A percentile compares a stretch with the other conserved stretches of the same genome.
Evolutionary conservation across 768 basidiomycete species (phyloP).

Genomic region (Termitomyces sp.): DNA sequence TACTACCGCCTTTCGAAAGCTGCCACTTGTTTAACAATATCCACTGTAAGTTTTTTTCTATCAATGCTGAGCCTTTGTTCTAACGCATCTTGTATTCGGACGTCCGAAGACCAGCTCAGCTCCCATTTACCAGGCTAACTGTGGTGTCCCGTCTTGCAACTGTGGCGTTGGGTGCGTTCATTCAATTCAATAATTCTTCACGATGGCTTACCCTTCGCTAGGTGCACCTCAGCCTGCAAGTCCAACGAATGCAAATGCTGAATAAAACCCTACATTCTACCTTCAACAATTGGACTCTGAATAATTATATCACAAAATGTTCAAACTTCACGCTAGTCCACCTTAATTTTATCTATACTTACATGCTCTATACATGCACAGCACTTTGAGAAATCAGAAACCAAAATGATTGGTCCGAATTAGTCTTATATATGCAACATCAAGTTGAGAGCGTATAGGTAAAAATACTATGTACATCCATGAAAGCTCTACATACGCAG

Average conservation of each 20-base stretch:
- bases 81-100: neutral
- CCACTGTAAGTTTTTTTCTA: neutral
- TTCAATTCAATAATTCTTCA: neutral
- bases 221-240: slow-evolving; percentile 63
- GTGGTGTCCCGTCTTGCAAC: slow-evolving; percentile 47
- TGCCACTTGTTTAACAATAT: neutral
- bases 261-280: slow-evolving; percentile 11
- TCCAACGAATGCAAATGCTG: slow-evolving; percentile 66
- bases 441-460: neutral
- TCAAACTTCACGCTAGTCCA: no score
- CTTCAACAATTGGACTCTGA: neutral
- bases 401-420: neutral
- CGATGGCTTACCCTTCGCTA: slow-evolving; percentile 20
- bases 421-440: neutral
- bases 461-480: neutral
- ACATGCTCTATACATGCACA: neutral
- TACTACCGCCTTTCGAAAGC: neutral
- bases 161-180: slow-evolving; percentile 48
- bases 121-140: slow-evolving; percentile 43
- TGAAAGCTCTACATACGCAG: neutral
- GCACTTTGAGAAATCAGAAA: neutral
- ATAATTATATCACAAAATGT: neutral
- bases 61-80: neutral
- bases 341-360: neutral
- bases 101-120: slow-evolving; percentile 29